phyloP scores from a whole-genome alignment of 164 flowering plant species.

The Piper betle region DNA sequence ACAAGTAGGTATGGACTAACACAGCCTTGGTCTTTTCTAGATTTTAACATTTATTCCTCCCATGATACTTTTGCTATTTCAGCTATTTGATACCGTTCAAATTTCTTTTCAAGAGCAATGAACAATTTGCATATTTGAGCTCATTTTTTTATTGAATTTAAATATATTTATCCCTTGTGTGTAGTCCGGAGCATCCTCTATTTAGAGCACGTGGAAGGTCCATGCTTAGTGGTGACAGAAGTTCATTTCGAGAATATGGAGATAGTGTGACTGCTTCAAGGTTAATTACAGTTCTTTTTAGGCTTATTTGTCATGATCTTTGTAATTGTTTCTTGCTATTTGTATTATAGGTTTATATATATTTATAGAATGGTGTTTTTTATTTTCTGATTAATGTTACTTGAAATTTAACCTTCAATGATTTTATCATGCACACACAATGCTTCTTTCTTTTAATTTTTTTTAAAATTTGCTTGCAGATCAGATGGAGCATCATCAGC shows the following conservation, averaged over 20 bases:
- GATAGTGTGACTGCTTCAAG: slow-evolving; percentile 64
- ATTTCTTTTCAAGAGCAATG: not conserved
- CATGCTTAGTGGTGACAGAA: slow-evolving; percentile 82
- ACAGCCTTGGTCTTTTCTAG: not conserved
- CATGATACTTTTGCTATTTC: too few relatives aligned
- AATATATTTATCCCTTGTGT: slow-evolving; percentile 8
- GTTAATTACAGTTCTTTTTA: slow-evolving; percentile 16
- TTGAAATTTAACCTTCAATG: too few relatives aligned
- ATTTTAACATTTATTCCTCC: too few relatives aligned
- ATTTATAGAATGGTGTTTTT: too few relatives aligned
- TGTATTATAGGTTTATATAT: too few relatives aligned
- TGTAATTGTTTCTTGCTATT: too few relatives aligned
- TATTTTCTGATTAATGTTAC: too few relatives aligned
- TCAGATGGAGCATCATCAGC: slow-evolving; percentile 69
- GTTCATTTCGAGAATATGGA: slow-evolving; percentile 47
- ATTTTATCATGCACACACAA: too few relatives aligned
- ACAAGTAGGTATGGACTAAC: not conserved
- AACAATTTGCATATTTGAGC: not conserved
- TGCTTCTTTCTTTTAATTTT: not conserved
- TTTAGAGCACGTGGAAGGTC: slow-evolving; percentile 72
- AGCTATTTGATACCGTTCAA: not conserved
- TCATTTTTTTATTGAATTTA: not conserved
- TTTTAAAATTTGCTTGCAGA: slow-evolving; percentile 21
- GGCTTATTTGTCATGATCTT: not conserved
- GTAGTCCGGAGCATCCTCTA: slow-evolving; percentile 96